Percentiles rank a stretch among this genome's conserved stretches.
phyloP scores from a whole-genome alignment of 2,329 filamentous ascomycete species.

The Didymella keratinophila region DNA sequence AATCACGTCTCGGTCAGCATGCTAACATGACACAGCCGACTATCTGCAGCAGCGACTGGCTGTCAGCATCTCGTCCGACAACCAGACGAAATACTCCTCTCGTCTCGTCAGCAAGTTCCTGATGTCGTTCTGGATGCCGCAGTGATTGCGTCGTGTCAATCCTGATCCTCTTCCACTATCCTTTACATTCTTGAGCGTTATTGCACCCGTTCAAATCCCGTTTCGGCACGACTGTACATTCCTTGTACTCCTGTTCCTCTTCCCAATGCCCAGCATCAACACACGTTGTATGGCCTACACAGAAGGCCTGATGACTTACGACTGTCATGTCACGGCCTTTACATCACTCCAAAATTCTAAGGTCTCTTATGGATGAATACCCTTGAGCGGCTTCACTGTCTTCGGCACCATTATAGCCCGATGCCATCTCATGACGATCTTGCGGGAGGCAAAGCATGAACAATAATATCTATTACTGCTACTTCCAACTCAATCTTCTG shows the following conservation, averaged over 20 bases:
- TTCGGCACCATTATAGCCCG: background rate
- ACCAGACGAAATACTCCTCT: conserved; percentile 53
- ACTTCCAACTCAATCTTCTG: background rate
- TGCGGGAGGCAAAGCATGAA: background rate
- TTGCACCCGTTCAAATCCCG: background rate
- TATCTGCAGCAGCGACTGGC: conserved; percentile 50
- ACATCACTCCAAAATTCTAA: background rate
- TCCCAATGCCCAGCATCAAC: background rate
- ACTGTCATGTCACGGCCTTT: conserved; percentile 4
- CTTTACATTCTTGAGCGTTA: background rate
- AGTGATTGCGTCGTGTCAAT: conserved; percentile 8
- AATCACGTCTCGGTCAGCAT: background rate
- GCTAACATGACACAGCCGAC: conserved; percentile 43
- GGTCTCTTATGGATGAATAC: background rate
- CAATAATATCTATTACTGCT: background rate
- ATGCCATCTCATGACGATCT: background rate
- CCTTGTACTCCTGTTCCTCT: background rate
- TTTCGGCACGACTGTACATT: background rate
- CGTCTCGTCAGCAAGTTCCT: conserved; percentile 56
- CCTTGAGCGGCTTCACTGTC: background rate
- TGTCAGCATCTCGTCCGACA: conserved; percentile 49
- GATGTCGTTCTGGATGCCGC: conserved; percentile 47
- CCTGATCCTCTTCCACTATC: too few species aligned
- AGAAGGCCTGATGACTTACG: conserved; percentile 11
- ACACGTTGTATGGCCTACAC: conserved; percentile 1